A percentile compares a stretch with the other conserved stretches of the same genome.
Conservation (phyloP, 768 basidiomycete species). For the Phaeolepiota aurea region DNA sequence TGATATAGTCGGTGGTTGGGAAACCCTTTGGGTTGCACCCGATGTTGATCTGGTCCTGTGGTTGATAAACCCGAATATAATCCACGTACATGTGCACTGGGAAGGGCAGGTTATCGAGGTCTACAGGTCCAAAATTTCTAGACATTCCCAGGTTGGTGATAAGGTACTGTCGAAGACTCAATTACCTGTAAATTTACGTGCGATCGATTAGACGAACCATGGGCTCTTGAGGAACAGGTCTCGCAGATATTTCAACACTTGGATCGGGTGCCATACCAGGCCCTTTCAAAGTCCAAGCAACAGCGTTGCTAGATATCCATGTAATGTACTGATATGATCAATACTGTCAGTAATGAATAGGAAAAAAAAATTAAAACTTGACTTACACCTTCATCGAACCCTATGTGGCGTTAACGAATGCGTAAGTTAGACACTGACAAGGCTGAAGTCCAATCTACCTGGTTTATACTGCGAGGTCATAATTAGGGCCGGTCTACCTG, state of each 20-base stretch:
- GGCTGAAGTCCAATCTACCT: conserved; percentile 19
- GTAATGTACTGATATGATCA: conserved; percentile 58
- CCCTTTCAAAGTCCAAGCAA: conserved; percentile 69
- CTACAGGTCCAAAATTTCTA: conserved; percentile 63
- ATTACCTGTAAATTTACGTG: conserved; percentile 1
- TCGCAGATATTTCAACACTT: conserved; percentile 46
- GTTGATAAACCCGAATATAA: conserved; percentile 67
- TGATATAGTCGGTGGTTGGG: conserved; percentile 71
- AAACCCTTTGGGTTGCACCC: conserved; percentile 63
- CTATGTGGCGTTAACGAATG: conserved; percentile 1
- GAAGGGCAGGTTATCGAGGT: conserved; percentile 61
- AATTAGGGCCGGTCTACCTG: neutral
- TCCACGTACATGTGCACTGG: conserved; percentile 46
- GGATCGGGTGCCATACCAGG: conserved; percentile 60
- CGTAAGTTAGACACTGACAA: too few relatives aligned
- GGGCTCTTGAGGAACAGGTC: conserved; percentile 76
- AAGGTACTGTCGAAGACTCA: conserved; percentile 47
- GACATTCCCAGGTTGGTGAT: conserved; percentile 83
- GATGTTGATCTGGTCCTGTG: conserved; percentile 48
- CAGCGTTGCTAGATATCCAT: conserved; percentile 66
- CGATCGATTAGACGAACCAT: conserved; percentile 44
- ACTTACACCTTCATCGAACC: conserved; percentile 65
- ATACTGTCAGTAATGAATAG: neutral
- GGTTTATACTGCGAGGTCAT: conserved; percentile 27
- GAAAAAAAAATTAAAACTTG: neutral